phyloP scores from a whole-genome alignment of 2,329 filamentous ascomycete species.

The Coccinonectria pachysandricola region DNA sequence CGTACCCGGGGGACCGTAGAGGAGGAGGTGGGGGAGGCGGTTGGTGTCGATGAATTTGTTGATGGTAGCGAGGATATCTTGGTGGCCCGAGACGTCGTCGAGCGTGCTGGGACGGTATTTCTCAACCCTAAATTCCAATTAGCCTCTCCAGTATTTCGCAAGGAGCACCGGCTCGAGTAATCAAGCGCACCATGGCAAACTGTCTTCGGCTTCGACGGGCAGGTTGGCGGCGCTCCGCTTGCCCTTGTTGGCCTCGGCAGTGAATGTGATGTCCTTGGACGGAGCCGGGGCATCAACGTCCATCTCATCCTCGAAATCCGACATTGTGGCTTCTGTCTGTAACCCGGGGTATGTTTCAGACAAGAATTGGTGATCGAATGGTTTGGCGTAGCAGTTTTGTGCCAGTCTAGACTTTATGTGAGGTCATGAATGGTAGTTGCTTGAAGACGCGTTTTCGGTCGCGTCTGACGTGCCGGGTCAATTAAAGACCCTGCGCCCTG shows the following conservation, averaged over 20 bases:
- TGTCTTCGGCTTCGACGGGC: constrained; percentile 88
- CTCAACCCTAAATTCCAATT: constrained; percentile 93
- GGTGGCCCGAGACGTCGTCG: constrained; percentile 88
- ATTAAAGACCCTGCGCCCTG: constrained; percentile 16
- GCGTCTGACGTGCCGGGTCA: constrained; percentile 20
- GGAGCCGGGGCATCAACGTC: constrained; percentile 42
- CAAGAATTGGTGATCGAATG: constrained; percentile 1
- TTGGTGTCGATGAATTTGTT: constrained; percentile 96
- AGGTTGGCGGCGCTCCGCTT: constrained; percentile 89
- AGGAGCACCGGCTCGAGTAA: too few relatives aligned
- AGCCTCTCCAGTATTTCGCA: too few relatives aligned
- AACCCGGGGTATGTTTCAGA: too few relatives aligned
- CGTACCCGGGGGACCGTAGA: constrained; percentile 93
- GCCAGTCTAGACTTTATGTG: constrained; percentile 6
- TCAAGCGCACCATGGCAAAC: constrained; percentile 82
- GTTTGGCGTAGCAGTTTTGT: constrained; percentile 3
- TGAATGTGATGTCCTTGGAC: constrained; percentile 52
- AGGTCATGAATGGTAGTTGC: constrained; percentile 16
- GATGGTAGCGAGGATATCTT: constrained; percentile 94
- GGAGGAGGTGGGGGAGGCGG: constrained; percentile 84
- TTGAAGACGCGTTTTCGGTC: constrained; percentile 21
- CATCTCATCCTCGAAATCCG: constrained; percentile 52
- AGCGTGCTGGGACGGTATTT: constrained; percentile 89
- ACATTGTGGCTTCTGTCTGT: constrained; percentile 37
- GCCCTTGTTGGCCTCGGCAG: constrained; percentile 69